Base-by-base conservation (phyloP, 2,329 filamentous ascomycete species). In the Didymella exigua region DNA sequence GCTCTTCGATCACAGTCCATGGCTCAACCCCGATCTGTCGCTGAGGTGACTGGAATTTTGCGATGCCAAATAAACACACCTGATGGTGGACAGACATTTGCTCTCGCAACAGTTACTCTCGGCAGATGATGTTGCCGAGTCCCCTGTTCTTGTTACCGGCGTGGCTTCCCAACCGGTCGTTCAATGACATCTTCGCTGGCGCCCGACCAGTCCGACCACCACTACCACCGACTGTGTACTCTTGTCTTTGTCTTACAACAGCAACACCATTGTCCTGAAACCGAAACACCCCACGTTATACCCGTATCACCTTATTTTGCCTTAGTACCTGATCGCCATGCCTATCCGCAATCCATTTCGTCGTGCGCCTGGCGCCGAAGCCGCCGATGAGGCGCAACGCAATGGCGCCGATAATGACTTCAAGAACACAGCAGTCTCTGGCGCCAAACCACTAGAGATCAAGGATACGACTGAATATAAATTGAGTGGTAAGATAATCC, bases 381-480 rank as follows among this genome's bases (percentile, higher is more conserved):
- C 65, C 16, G 47, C 65, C 42, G 71, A 75, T n/a, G 69, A 72
- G 38, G 56, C 63, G 48, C 68, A 68, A 49, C 72, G 66, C 63
- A 66, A 49, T 58, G 61, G 60, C 31, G 57, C 71, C 58, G 74
- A 73, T 49, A 63, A 59, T 46, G 69, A 63, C 9, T 73, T 75
- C 56, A 65, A 70, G 60, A 65, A 61, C 58, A 71, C 68, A 31
- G 58, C 70, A n/a, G 68, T 74, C 42, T 67, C 64, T 23, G 75
- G 73, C 53, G 54, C 71, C 51, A 74, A 76, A 61, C 75, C 76
- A 42, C 66, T 80, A 55, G 74, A 79, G 50, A 73, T 78, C 61
- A 77, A 78, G 60, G 74, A 77, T 57, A 71, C 78, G 11, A 67
- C 75, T n/a, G 80, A 82, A 60, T 82, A 81, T 71, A 80, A 82